Percentiles rank a stretch among this genome's conserved stretches.
These are phyloP conservation scores for Calophaca sinica DNA, from an alignment of 306 rosid genomes.

Conservation along the genomic window DNA sequence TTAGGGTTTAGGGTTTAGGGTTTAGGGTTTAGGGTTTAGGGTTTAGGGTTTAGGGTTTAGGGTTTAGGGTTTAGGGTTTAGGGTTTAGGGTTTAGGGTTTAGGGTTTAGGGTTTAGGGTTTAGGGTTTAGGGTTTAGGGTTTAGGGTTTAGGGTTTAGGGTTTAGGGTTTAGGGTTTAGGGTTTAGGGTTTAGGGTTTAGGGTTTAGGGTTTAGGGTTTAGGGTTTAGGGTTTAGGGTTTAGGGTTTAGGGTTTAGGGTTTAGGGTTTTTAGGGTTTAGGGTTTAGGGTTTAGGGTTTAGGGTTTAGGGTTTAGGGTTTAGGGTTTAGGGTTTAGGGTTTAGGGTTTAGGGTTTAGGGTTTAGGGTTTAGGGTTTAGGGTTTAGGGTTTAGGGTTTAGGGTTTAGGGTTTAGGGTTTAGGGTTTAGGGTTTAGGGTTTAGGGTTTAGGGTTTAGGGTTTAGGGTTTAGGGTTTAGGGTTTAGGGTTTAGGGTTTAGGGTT, in stretches of 20 bases:
- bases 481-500: neutral
- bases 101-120: neutral
- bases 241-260: conserved; percentile 3
- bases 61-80: neutral
- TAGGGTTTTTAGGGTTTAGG: neutral
- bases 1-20: neutral
- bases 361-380: neutral
- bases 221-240: conserved; percentile 8
- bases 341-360: neutral
- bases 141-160: conserved; percentile 4
- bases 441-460: neutral
- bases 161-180: neutral
- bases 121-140: conserved; percentile 7
- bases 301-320: neutral
- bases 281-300: neutral
- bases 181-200: neutral
- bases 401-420: neutral
- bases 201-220: conserved; percentile 2
- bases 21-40: neutral
- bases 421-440: neutral
- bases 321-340: neutral
- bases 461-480: neutral
- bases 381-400: neutral
- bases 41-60: conserved; percentile 13
- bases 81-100: neutral